phyloP scores from a whole-genome alignment of 176 grass and related monocot species.

The Triticum aestivum region DNA sequence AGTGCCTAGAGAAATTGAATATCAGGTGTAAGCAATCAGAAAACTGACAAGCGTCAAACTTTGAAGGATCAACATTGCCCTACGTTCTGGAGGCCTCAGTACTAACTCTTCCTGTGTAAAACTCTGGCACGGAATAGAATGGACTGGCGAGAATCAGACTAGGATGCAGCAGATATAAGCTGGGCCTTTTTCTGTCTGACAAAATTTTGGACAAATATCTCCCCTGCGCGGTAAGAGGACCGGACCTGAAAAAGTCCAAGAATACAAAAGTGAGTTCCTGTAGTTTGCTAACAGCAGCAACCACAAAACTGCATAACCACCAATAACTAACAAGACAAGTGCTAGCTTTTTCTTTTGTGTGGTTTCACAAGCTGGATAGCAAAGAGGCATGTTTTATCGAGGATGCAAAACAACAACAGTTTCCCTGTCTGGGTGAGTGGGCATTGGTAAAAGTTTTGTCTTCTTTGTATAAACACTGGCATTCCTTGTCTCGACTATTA shows the following conservation, averaged over 20 bases:
- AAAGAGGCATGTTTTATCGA: not conserved
- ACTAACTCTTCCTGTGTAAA: not conserved
- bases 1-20: not conserved
- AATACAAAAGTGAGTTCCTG: slow-evolving; percentile 22
- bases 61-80: not conserved
- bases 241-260: slow-evolving; percentile 63
- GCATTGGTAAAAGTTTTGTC: not conserved
- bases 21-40: not conserved
- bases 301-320: not conserved
- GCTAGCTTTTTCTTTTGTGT: not conserved
- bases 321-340: not conserved
- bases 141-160: not conserved
- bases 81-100: not conserved
- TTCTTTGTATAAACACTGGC: not conserved
- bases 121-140: not conserved
- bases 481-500: not conserved
- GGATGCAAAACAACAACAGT: not conserved
- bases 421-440: not conserved
- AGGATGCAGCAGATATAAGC: slow-evolving; percentile 19
- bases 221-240: slow-evolving; percentile 88
- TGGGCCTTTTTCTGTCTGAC: slow-evolving; percentile 40
- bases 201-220: slow-evolving; percentile 92
- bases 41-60: not conserved
- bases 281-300: not conserved
- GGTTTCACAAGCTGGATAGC: not conserved